A percentile compares a stretch with the other conserved stretches of the same genome.
phyloP scores from a whole-genome alignment of 176 grass and related monocot species.

The Oryza glaberrima region DNA sequence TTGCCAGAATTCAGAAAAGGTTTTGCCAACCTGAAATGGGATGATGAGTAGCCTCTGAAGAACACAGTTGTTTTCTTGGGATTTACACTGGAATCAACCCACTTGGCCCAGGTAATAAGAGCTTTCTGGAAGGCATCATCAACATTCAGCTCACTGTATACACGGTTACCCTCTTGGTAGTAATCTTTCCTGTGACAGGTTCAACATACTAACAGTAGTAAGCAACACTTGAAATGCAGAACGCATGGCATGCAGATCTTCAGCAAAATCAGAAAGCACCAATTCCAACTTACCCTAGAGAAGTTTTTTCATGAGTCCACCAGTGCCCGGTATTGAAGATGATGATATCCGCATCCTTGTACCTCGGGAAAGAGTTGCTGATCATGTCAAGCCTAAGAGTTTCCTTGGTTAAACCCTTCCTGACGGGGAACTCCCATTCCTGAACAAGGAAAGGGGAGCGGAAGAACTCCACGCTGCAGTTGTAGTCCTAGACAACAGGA shows the following conservation, averaged over 20 bases:
- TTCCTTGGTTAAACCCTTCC: constrained; percentile 56
- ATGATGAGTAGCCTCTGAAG: constrained; percentile 92
- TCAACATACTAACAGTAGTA: constrained; percentile 24
- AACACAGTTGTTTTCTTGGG: constrained; percentile 66
- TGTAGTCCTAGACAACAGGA: constrained; percentile 71
- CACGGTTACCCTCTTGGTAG: constrained; percentile 79
- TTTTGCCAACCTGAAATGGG: constrained; percentile 71
- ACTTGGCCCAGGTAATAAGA: constrained; percentile 80
- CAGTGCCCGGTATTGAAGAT: constrained; percentile 96
- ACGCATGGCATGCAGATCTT: neutral
- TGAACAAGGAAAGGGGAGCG: constrained; percentile 83
- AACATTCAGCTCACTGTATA: constrained; percentile 72
- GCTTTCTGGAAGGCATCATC: constrained; percentile 80
- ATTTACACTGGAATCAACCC: constrained; percentile 73
- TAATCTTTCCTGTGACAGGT: constrained; percentile 69
- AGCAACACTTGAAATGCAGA: constrained; percentile 24
- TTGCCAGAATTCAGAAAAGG: constrained; percentile 19
- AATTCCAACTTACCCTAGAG: constrained; percentile 67
- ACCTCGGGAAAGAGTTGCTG: constrained; percentile 47
- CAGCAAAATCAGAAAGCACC: constrained; percentile 4
- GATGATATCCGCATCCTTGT: constrained; percentile 78
- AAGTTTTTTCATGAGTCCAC: constrained; percentile 98
- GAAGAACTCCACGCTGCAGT: constrained; percentile 91
- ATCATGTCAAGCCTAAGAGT: constrained; percentile 88
- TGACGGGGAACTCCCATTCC: constrained; percentile 59